Percentiles rank a stretch among this genome's conserved stretches.
These are phyloP conservation scores for Penicillium ucsense DNA, from an alignment of 495 filamentous ascomycete species.

Conservation along the genomic window DNA sequence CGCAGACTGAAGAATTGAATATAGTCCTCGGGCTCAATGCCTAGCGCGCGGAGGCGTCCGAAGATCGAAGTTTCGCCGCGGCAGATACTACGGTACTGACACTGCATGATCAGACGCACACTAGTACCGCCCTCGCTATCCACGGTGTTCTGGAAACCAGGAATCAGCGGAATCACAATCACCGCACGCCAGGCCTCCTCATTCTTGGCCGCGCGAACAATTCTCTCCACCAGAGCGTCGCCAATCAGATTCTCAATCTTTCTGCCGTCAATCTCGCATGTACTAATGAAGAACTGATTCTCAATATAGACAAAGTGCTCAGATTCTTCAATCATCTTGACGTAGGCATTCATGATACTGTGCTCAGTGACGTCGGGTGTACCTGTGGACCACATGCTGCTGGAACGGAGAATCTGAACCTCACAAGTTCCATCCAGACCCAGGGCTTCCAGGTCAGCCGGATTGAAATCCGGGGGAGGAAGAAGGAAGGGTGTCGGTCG, in stretches of 20 bases:
- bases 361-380: conserved; percentile 73
- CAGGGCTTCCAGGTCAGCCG: conserved; percentile 73
- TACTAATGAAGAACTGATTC: conserved; percentile 98
- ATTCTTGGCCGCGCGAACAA: conserved; percentile 72
- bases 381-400: conserved; percentile 83
- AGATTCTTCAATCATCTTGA: conserved; percentile 86
- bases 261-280: conserved; percentile 75
- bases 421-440: conserved; percentile 91
- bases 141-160: conserved; percentile 95
- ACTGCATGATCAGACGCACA: conserved; percentile 93
- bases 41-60: conserved; percentile 65
- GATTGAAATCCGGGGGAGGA: conserved; percentile 83
- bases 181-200: conserved; percentile 90
- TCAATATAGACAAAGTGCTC: conserved; percentile 99
- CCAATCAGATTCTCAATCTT: conserved; percentile 90
- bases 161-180: conserved; percentile 91
- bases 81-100: conserved; percentile 94
- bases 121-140: conserved; percentile 89
- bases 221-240: conserved; percentile 88
- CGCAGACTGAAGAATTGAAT: conserved; percentile 91
- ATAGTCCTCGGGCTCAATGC: conserved; percentile 93
- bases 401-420: conserved; percentile 88
- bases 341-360: conserved; percentile 93
- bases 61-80: conserved; percentile 91
- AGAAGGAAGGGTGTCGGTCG: conserved; percentile 88